These are phyloP conservation scores for Pyrus communis DNA, from an alignment of 306 rosid species.

Conservation along the genomic window DNA sequence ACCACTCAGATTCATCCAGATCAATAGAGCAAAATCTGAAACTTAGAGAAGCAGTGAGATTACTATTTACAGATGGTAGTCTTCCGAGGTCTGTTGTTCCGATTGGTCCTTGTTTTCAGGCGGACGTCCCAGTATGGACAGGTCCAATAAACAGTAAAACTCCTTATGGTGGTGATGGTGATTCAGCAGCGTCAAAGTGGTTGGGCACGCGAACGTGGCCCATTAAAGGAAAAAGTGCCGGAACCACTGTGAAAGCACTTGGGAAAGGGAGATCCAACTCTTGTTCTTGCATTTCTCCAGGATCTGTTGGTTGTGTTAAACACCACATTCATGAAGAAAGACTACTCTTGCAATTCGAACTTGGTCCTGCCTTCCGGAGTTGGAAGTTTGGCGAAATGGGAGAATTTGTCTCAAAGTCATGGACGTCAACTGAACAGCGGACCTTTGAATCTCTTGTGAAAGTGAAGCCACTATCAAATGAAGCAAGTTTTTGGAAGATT, in stretches of 20 bases:
- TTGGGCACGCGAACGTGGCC: slow-evolving; percentile 28
- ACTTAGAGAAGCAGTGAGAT: neutral
- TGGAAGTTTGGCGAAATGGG: slow-evolving; percentile 42
- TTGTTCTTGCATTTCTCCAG: slow-evolving; percentile 19
- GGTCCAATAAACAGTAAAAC: neutral
- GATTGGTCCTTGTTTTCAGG: slow-evolving; percentile 42
- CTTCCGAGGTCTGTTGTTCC: slow-evolving; percentile 26
- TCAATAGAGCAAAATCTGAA: slow-evolving; percentile 4
- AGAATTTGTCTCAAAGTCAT: slow-evolving; percentile 24
- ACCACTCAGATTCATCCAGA: neutral
- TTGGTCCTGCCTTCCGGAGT: slow-evolving; percentile 19
- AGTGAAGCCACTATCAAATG: neutral
- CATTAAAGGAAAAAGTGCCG: neutral
- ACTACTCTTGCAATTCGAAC: slow-evolving; percentile 12
- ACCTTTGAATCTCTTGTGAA: slow-evolving; percentile 20
- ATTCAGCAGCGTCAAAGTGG: slow-evolving; percentile 20
- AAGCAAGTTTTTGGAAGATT: slow-evolving; percentile 24
- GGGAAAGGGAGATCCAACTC: slow-evolving; percentile 21
- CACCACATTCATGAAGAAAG: slow-evolving; percentile 19
- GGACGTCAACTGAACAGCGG: slow-evolving; percentile 18
- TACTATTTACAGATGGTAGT: neutral
- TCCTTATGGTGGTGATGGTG: neutral
- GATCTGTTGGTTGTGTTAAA: slow-evolving; percentile 25
- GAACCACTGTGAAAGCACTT: neutral
- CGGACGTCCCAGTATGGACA: slow-evolving; percentile 29